Evolutionary conservation across 2,329 filamentous ascomycete species (phyloP).

Genomic region (Cordyceps sp.): DNA sequence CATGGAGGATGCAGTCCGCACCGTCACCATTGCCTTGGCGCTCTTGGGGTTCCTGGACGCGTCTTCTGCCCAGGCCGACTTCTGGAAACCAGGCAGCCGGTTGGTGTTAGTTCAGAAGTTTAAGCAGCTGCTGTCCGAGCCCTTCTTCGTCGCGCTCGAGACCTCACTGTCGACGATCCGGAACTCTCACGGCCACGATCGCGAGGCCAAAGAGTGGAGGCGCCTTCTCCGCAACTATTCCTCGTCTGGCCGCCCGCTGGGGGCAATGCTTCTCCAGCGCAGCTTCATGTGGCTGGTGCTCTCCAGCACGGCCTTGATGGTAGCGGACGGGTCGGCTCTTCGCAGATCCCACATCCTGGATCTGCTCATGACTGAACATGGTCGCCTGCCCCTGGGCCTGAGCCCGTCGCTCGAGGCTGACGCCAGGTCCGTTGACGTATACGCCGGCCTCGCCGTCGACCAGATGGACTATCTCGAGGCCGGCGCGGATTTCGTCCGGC

Average conservation of each 20-base stretch:
- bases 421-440: conserved; percentile 38
- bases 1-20: conserved; percentile 48
- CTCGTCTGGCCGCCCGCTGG: conserved; percentile 60
- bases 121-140: conserved; percentile 60
- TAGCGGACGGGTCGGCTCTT: conserved; percentile 43
- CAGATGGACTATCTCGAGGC: conserved; percentile 80
- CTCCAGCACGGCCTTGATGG: conserved; percentile 57
- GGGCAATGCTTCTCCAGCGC: conserved; percentile 79
- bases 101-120: conserved; percentile 56
- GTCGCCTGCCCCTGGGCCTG: conserved; percentile 20
- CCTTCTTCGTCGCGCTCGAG: conserved; percentile 74
- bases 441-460: conserved; percentile 59
- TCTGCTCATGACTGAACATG: conserved; percentile 45
- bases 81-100: conserved; percentile 66
- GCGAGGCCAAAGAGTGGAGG: conserved; percentile 69
- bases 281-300: conserved; percentile 77
- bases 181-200: conserved; percentile 52
- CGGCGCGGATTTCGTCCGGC: conserved; percentile 66
- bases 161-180: conserved; percentile 81
- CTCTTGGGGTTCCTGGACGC: conserved; percentile 84
- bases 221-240: conserved; percentile 72
- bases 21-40: conserved; percentile 65
- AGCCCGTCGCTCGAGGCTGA: conserved; percentile 29
- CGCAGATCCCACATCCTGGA: conserved; percentile 54
- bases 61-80: conserved; percentile 57